phyloP scores from a whole-genome alignment of 345 rosid genomes.

The Draba incana region DNA sequence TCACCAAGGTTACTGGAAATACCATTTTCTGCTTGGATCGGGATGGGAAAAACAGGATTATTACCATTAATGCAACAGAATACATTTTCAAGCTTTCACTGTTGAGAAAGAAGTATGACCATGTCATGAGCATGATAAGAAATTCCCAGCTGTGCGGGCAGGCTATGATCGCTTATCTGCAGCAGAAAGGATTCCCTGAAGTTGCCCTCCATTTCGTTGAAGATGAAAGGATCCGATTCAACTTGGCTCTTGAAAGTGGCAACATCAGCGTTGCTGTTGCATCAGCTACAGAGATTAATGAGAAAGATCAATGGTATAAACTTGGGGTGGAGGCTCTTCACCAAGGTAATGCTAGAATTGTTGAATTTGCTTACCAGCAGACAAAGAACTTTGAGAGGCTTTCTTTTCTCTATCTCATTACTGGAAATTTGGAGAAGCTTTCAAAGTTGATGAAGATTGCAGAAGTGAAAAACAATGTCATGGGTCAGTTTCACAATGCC shows the following conservation, averaged over 20 bases:
- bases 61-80: conserved; percentile 80
- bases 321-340: conserved; percentile 99
- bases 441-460: conserved; percentile 94
- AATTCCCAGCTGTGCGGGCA: conserved; percentile 95
- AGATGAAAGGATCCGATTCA: conserved; percentile 92
- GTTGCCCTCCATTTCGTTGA: conserved; percentile 98
- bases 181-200: conserved; percentile 97
- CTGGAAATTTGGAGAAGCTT: conserved; percentile 84
- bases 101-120: conserved; percentile 77
- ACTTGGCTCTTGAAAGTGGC: conserved; percentile 94
- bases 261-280: conserved; percentile 95
- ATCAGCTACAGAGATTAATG: conserved; percentile 93
- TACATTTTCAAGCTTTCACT: conserved; percentile 87
- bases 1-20: conserved; percentile 77
- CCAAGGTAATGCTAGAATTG: conserved; percentile 91
- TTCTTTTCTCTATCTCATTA: conserved; percentile 87
- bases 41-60: conserved; percentile 75
- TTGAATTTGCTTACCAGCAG: conserved; percentile 94
- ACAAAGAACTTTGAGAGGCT: conserved; percentile 96
- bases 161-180: conserved; percentile 95
- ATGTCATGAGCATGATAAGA: conserved; percentile 96
- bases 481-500: conserved; percentile 98
- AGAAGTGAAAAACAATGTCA: conserved; percentile 85
- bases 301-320: conserved; percentile 91
- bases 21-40: conserved; percentile 84